Percentiles rank a stretch among this genome's conserved stretches.
These are phyloP conservation scores for Kalaharituber pfeilii DNA, from an alignment of 2,329 filamentous ascomycete genomes.

Conservation along the genomic window DNA sequence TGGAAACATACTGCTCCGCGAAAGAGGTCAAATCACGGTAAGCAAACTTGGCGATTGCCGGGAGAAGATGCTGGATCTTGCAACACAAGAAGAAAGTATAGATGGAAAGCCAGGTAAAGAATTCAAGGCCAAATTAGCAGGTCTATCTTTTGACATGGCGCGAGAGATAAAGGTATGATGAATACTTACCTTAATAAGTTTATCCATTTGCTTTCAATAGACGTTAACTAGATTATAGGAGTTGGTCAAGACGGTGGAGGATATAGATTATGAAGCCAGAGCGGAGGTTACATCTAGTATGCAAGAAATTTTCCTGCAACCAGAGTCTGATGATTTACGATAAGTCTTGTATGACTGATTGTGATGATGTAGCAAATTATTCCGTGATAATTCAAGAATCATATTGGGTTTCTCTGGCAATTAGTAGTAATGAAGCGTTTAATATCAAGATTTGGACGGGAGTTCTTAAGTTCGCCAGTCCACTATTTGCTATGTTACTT, in stretches of 20 bases:
- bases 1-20: conserved; percentile 36
- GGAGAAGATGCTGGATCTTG: conserved; percentile 46
- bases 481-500: not conserved
- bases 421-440: no score
- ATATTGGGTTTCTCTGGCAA: no score
- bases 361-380: no score
- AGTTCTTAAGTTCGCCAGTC: not conserved
- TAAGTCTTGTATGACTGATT: no score
- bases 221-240: conserved; percentile 15
- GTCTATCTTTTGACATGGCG: conserved; percentile 74
- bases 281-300: no score
- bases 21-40: conserved; percentile 35
- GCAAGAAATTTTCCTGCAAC: no score
- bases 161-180: conserved; percentile 52
- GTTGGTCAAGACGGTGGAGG: conserved; percentile 21
- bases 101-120: conserved; percentile 37
- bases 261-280: conserved; percentile 18
- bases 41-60: conserved; percentile 45
- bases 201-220: not conserved
- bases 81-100: conserved; percentile 43
- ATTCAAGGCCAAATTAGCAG: conserved; percentile 56
- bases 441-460: not conserved
- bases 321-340: not conserved
- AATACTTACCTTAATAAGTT: not conserved
- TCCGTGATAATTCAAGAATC: no score